These are phyloP conservation scores for Cyclotella baltica DNA, from an alignment of 108 stramenopile genomes.

Conservation along the genomic window DNA sequence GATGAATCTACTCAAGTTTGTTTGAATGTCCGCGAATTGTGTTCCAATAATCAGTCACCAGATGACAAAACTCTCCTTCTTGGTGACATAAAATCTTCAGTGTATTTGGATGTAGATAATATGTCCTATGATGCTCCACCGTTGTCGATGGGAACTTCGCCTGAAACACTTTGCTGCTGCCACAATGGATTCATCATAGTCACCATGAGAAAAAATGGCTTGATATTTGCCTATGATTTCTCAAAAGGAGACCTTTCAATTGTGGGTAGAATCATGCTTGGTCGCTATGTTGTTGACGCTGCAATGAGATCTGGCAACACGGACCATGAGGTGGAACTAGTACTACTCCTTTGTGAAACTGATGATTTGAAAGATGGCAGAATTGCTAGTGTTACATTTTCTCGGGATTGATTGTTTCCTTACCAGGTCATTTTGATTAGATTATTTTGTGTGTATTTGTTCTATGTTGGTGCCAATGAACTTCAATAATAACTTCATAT, in stretches of 20 bases:
- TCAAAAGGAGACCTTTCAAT: conserved; percentile 60
- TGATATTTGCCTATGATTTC: conserved; percentile 76
- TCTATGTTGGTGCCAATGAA: too few relatives aligned
- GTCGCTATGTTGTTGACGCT: conserved; percentile 84
- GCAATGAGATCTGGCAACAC: conserved; percentile 70
- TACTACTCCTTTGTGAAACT: conserved; percentile 68
- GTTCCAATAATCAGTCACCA: conserved; percentile 1
- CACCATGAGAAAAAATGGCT: conserved; percentile 69
- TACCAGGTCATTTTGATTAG: too few relatives aligned
- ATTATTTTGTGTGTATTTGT: too few relatives aligned
- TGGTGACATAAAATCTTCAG: conserved; percentile 58
- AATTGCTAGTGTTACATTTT: conserved; percentile 60
- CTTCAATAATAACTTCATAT: too few relatives aligned
- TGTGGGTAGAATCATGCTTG: conserved; percentile 67
- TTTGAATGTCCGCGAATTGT: conserved; percentile 51
- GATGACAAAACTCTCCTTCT: conserved; percentile 46
- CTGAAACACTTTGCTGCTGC: conserved; percentile 78
- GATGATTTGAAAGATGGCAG: conserved; percentile 81
- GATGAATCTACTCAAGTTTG: conserved; percentile 49
- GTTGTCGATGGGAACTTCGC: conserved; percentile 85
- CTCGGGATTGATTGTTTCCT: background rate
- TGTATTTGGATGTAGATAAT: conserved; percentile 59
- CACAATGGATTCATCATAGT: conserved; percentile 74
- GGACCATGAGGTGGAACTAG: conserved; percentile 79
- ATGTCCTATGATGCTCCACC: conserved; percentile 62